Conservation (phyloP, 2,329 filamentous ascomycete genomes). For the Calonectria hawksworthii region DNA sequence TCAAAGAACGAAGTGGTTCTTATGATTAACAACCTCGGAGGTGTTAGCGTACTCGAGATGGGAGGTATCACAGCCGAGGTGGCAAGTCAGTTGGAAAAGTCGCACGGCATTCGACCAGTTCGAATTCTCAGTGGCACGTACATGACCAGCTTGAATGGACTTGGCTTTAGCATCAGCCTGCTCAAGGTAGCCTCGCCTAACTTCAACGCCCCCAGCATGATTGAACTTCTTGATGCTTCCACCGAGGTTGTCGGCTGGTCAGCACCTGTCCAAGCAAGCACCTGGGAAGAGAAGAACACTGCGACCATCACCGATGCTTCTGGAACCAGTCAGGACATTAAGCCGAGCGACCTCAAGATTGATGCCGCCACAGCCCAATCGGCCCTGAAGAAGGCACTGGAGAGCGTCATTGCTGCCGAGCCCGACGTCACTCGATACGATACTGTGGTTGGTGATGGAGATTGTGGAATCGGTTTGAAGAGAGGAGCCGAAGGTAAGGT, state of each 20-base stretch:
- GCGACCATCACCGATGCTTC: conserved; percentile 59
- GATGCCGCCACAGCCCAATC: conserved; percentile 65
- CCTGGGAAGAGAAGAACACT: conserved; percentile 72
- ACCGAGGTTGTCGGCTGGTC: conserved; percentile 80
- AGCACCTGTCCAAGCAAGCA: conserved; percentile 71
- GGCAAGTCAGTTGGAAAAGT: conserved; percentile 70
- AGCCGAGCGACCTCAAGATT: conserved; percentile 65
- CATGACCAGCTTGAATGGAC: conserved; percentile 84
- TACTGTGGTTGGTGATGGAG: conserved; percentile 90
- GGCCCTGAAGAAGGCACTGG: conserved; percentile 69
- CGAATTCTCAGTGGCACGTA: conserved; percentile 78
- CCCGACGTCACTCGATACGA: conserved; percentile 81
- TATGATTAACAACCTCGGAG: conserved; percentile 82
- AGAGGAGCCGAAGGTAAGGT: conserved; percentile 82
- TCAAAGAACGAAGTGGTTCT: conserved; percentile 74
- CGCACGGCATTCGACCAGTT: conserved; percentile 72
- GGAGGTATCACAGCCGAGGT: conserved; percentile 80
- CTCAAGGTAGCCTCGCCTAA: conserved; percentile 74
- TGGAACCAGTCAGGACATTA: conserved; percentile 49
- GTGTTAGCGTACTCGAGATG: conserved; percentile 79
- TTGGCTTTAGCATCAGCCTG: conserved; percentile 81
- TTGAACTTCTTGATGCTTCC: conserved; percentile 78
- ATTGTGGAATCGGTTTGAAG: conserved; percentile 89
- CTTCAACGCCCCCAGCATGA: conserved; percentile 71
- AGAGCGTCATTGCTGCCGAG: conserved; percentile 75